These are phyloP conservation scores for Juglanconis juglandina DNA, from an alignment of 2,329 filamentous ascomycete genomes.

Conservation along the genomic window DNA sequence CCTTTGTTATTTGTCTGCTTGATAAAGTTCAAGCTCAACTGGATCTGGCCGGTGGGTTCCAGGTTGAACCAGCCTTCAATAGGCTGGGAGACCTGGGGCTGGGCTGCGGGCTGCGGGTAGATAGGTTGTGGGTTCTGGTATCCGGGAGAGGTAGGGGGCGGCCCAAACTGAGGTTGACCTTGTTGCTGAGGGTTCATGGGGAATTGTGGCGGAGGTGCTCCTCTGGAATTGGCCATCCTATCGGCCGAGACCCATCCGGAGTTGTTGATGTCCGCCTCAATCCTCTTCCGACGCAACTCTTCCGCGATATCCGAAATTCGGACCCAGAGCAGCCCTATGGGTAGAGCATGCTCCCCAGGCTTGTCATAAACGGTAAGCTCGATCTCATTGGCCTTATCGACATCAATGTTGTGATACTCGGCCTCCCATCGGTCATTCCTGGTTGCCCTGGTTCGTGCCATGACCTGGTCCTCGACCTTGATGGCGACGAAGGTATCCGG, in stretches of 20 bases:
- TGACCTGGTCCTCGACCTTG: conserved; percentile 92
- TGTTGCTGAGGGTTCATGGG: conserved; percentile 49
- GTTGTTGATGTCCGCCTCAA: conserved; percentile 91
- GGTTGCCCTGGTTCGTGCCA: conserved; percentile 80
- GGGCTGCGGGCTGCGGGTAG: conserved; percentile 34
- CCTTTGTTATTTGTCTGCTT: conserved; percentile 84
- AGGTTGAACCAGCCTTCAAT: conserved; percentile 97
- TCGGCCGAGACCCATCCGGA: conserved; percentile 97
- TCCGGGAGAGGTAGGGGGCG: conserved; percentile 41
- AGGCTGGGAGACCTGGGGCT: conserved; percentile 54
- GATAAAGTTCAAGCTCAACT: conserved; percentile 85
- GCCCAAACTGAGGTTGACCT: conserved; percentile 38
- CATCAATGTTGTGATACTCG: conserved; percentile 86
- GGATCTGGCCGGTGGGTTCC: conserved; percentile 88
- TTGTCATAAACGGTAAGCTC: conserved; percentile 98
- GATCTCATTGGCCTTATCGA: conserved; percentile 98
- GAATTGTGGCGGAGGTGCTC: conserved; percentile 51
- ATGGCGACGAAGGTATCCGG: conserved; percentile 95
- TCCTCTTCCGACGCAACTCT: conserved; percentile 94
- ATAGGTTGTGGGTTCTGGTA: conserved; percentile 25
- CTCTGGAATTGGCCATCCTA: conserved; percentile 68
- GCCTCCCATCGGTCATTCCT: conserved; percentile 88
- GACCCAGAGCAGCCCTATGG: conserved; percentile 94
- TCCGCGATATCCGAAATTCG: conserved; percentile 95
- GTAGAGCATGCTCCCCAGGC: conserved; percentile 81